Percentiles rank a stretch among this genome's conserved stretches.
These are phyloP conservation scores for Suillus spraguei DNA, from an alignment of 768 basidiomycete species.

Conservation along the genomic window DNA sequence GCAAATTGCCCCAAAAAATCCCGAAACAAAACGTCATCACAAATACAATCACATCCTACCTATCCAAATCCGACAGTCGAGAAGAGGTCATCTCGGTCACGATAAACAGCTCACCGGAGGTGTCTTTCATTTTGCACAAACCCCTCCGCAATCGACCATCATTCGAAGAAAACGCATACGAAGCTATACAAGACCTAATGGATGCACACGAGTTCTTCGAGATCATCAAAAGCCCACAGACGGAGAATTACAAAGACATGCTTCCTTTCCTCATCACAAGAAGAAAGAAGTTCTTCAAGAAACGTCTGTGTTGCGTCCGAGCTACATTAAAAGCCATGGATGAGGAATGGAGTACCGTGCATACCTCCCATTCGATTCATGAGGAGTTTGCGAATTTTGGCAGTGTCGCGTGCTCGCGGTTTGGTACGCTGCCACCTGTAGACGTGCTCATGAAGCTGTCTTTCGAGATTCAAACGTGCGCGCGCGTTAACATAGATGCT, in stretches of 20 bases:
- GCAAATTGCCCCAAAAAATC: neutral
- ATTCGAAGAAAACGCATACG: neutral
- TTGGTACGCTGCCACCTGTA: neutral
- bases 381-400: constrained; percentile 2
- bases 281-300: constrained; percentile 2
- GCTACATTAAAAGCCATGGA: neutral
- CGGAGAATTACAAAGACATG: constrained; percentile 3
- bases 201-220: constrained; percentile 1
- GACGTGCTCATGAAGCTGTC: neutral
- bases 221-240: neutral
- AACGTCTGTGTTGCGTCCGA: neutral
- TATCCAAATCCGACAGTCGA: constrained; percentile 3
- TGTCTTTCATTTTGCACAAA: neutral
- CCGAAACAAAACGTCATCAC: neutral
- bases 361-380: neutral
- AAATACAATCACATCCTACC: constrained; percentile 3
- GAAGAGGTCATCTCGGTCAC: constrained; percentile 2
- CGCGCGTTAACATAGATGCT: neutral
- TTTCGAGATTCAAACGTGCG: neutral
- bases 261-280: constrained; percentile 6
- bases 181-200: neutral
- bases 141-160: neutral
- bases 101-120: neutral
- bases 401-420: neutral
- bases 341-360: neutral